phyloP scores from a whole-genome alignment of 139 green algal species.

The Pedinophyceae sp. region DNA sequence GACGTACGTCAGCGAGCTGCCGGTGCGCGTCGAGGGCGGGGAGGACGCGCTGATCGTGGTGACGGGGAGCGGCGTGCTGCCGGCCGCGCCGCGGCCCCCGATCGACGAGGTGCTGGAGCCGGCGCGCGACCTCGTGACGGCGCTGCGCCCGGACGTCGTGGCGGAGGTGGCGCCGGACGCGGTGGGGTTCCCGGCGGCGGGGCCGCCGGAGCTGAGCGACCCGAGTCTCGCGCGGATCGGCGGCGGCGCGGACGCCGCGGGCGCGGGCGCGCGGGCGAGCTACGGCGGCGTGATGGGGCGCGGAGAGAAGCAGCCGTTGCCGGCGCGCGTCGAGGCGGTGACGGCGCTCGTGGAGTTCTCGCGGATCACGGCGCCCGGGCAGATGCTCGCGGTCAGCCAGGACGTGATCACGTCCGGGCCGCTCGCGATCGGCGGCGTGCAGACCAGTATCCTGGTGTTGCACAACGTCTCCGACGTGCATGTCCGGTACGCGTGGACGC shows the following conservation, averaged over 20 bases:
- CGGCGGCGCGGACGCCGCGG: no score
- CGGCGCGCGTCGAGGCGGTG: no score
- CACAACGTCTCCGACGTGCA: background rate
- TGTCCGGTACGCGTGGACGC: background rate
- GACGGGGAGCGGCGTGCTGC: background rate
- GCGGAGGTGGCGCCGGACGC: background rate
- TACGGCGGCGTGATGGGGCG: no score
- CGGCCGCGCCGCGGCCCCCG: background rate
- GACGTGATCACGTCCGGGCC: background rate
- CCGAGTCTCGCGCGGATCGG: no score
- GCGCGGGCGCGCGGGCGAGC: background rate
- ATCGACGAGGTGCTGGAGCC: background rate
- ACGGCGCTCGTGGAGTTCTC: background rate
- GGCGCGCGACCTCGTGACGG: background rate
- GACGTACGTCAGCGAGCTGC: conserved; percentile 1
- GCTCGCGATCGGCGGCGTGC: background rate
- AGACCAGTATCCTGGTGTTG: background rate
- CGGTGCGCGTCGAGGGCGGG: background rate
- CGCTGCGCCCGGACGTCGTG: background rate
- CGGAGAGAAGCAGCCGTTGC: background rate
- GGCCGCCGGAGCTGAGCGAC: no score
- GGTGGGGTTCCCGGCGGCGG: background rate
- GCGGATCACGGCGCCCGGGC: background rate
- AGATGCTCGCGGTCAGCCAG: background rate
- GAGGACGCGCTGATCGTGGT: background rate